phyloP scores from a whole-genome alignment of 140 eudicot species.

The Anethum foeniculum region DNA sequence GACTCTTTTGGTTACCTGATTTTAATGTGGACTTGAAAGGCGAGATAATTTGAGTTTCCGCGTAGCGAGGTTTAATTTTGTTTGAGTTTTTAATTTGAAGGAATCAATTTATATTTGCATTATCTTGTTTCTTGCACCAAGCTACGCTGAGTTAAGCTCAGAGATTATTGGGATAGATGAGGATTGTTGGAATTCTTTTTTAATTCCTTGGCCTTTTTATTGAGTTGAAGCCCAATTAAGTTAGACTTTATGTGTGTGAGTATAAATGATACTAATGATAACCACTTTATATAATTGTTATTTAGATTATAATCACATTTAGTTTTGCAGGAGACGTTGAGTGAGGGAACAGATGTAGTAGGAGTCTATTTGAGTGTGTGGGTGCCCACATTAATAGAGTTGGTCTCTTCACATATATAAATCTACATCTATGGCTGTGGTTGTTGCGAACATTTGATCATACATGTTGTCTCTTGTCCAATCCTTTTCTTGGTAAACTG shows the following conservation, averaged over 20 bases:
- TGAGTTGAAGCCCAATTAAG: neutral
- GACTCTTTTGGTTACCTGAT: neutral
- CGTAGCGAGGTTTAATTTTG: neutral
- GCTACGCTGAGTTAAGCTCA: neutral
- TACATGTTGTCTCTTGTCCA: neutral
- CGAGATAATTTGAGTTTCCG: neutral
- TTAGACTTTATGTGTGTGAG: neutral
- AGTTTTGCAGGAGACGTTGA: neutral
- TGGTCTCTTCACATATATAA: neutral
- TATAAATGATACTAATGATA: neutral
- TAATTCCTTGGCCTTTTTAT: neutral
- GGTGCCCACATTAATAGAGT: neutral
- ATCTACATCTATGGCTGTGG: neutral
- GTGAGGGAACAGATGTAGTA: neutral
- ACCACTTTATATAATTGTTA: neutral
- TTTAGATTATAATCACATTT: neutral
- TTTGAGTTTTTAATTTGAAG: neutral
- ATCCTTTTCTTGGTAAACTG: neutral
- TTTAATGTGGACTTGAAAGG: neutral
- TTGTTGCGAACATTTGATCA: neutral
- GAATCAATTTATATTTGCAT: neutral
- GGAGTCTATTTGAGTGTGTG: neutral
- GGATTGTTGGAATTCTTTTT: neutral
- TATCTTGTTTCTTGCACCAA: neutral
- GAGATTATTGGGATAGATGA: neutral